Base-by-base conservation (phyloP, 164 flowering plant genomes). In the Vitis cinerea region DNA sequence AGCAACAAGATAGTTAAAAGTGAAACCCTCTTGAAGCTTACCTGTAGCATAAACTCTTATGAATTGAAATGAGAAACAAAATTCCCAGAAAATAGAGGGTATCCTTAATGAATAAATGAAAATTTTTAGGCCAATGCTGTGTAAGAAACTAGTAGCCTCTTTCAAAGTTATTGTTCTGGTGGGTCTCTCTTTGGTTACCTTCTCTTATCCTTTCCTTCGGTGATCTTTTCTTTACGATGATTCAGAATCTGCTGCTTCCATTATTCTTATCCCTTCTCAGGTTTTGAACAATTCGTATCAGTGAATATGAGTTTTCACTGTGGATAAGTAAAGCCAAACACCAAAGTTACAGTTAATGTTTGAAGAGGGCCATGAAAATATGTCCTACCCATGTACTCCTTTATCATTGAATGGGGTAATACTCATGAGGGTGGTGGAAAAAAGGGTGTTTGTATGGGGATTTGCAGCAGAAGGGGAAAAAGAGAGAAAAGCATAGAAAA, bases 401-500 rank as follows among this genome's bases (percentile, higher is more conserved):
- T 3, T 37, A 37, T 37, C 44, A 37, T 37, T 37, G 44, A 37
- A 37, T 37, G 4, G 68, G 30, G 50, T 3, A 58, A 57, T 58
- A 49, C 71, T 63, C 31, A 63, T 37, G 65, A 30, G 37, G 60
- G 63, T 65, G 65, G 49, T 66, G 75, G 76, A 72, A 69, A 77
- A 79, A 69, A 44, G 67, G 66, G 67, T 37, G 17, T 30, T 59
- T 66, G 70, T 66, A 70, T 69, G 75, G 82, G 78, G 76, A 75
- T 77, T 72, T 74, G 80, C 77, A 74, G 79, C 49, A 51, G 72
- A 64, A 74, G 65, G 63, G 50, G 53, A 70, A 77, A 74, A 56
- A 8, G 74, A 60, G 53, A 50, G 56, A 73, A 65, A 77, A 77
- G 76, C 74, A 75, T 61, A 69, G 70, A 75, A 71, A 75, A 66